Conservation (phyloP, 768 basidiomycete genomes). For the Scleroderma citrinum region DNA sequence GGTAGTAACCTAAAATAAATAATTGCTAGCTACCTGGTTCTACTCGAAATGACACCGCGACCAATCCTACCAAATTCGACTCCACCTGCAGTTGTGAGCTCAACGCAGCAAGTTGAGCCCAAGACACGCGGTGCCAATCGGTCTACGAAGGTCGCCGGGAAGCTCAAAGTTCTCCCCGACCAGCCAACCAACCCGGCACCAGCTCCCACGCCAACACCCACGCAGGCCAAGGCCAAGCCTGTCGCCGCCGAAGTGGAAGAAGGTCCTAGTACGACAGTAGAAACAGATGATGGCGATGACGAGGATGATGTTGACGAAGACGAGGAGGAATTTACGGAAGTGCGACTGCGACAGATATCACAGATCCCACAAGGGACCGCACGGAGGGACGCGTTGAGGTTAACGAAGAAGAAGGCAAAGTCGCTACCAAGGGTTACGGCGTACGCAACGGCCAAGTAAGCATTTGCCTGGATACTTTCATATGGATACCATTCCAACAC, state of each 20-base stretch:
- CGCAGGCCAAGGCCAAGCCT: constrained; percentile 12
- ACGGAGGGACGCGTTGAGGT: constrained; percentile 77
- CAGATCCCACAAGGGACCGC: constrained; percentile 94
- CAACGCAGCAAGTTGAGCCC: constrained; percentile 28
- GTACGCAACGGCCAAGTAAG: constrained; percentile 87
- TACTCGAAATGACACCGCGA: constrained; percentile 20
- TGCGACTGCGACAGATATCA: constrained; percentile 62
- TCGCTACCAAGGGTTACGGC: constrained; percentile 90
- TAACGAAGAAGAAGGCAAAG: constrained; percentile 95
- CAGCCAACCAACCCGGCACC: constrained; percentile 50
- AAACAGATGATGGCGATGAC: constrained; percentile 66
- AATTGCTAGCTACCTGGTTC: neutral
- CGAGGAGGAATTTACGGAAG: constrained; percentile 55
- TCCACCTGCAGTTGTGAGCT: neutral
- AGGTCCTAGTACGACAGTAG: constrained; percentile 44
- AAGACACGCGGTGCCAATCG: constrained; percentile 71
- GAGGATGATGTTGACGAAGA: constrained; percentile 59
- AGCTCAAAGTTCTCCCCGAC: constrained; percentile 85
- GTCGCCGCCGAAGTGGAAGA: constrained; percentile 30
- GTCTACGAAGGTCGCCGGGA: constrained; percentile 76
- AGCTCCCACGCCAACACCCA: constrained; percentile 22
- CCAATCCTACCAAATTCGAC: constrained; percentile 25
- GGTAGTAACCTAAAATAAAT: neutral
- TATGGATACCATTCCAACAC: neutral
- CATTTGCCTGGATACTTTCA: constrained; percentile 5